Conservation (phyloP, 306 rosid species). For the Quercus agrifolia region DNA sequence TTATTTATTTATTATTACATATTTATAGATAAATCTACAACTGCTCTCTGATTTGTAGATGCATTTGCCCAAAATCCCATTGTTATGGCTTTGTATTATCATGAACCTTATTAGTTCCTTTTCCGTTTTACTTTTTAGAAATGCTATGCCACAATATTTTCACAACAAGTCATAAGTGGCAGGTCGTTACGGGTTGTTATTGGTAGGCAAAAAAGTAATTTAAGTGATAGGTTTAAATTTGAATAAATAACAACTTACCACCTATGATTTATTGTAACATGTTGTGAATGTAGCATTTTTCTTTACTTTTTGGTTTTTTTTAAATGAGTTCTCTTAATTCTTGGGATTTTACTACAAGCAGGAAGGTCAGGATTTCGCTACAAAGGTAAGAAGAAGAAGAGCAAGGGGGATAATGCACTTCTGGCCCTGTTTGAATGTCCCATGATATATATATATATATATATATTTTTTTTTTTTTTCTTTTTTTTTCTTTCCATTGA, state of each 20-base stretch:
- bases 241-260: too few relatives aligned
- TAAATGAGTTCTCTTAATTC: not conserved
- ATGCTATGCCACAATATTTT: not conserved
- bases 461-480: too few relatives aligned
- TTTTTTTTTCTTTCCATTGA: too few relatives aligned
- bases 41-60: not conserved
- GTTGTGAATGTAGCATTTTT: not conserved
- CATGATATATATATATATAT: not conserved
- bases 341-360: not conserved
- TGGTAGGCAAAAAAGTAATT: too few relatives aligned
- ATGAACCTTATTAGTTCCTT: not conserved
- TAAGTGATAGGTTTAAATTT: too few relatives aligned
- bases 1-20: not conserved
- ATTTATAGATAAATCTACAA: not conserved
- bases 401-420: not conserved
- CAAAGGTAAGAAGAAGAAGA: not conserved
- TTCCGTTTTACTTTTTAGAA: not conserved
- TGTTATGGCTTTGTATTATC: not conserved
- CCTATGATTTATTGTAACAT: too few relatives aligned
- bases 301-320: not conserved
- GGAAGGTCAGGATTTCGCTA: not conserved
- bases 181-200: rapidly evolving
- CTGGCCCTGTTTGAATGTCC: not conserved
- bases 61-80: not conserved
- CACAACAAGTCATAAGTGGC: too few relatives aligned